Conservation (phyloP, 345 rosid genomes). For the Dipteronia dyeriana region DNA sequence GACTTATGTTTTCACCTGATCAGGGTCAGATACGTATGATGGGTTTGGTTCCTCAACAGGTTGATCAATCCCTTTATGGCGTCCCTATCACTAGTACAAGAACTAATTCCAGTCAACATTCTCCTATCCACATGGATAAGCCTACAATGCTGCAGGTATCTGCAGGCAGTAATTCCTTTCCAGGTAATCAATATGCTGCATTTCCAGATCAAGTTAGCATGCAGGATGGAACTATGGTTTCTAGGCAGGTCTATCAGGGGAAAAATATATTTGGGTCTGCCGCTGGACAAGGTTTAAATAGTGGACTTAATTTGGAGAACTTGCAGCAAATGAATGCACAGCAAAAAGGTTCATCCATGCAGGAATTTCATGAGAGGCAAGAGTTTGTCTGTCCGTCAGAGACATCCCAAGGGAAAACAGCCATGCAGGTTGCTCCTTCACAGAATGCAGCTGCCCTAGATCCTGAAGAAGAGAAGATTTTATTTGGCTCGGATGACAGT, state of each 20-base stretch:
- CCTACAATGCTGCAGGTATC: constrained; percentile 44
- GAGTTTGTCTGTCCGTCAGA: constrained; percentile 42
- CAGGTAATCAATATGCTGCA: constrained; percentile 46
- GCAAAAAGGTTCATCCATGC: constrained; percentile 38
- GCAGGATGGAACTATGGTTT: constrained; percentile 48
- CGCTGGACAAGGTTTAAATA: constrained; percentile 43
- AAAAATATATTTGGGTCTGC: constrained; percentile 34
- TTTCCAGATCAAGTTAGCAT: constrained; percentile 45
- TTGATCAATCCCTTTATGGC: constrained; percentile 71
- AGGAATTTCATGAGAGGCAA: constrained; percentile 43
- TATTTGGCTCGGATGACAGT: constrained; percentile 87
- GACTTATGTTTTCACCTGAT: constrained; percentile 59
- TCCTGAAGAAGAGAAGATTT: constrained; percentile 86
- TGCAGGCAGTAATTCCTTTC: constrained; percentile 47
- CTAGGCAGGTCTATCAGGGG: constrained; percentile 53
- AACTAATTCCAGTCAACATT: constrained; percentile 41
- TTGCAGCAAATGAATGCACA: constrained; percentile 44
- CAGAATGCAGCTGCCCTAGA: constrained; percentile 72
- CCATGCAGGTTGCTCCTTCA: constrained; percentile 34
- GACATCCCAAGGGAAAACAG: constrained; percentile 43
- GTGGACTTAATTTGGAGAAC: constrained; percentile 44
- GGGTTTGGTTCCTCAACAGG: constrained; percentile 59
- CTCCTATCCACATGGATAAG: constrained; percentile 56
- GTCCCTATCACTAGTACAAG: constrained; percentile 53
- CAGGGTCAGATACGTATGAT: constrained; percentile 51